phyloP scores from a whole-genome alignment of 1,139 yeast species.

The Pichia kudriavzevii region DNA sequence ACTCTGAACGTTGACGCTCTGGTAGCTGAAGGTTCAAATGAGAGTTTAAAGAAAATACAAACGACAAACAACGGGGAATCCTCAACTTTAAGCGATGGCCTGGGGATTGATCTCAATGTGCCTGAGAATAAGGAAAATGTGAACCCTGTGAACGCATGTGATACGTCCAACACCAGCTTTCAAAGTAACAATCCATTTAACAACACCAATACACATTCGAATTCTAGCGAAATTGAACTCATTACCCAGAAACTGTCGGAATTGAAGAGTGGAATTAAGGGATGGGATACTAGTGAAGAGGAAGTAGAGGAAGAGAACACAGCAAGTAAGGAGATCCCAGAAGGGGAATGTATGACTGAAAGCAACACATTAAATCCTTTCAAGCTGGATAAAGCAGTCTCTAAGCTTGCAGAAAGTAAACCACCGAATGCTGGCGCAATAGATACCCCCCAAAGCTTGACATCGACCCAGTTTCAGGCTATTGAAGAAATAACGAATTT shows the following conservation, averaged over 20 bases:
- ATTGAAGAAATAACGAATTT: slow-evolving; percentile 8
- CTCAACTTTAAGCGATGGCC: no score
- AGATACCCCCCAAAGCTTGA: not conserved
- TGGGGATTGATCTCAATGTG: not conserved
- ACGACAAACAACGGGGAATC: no score
- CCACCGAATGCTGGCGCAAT: slow-evolving; percentile 1
- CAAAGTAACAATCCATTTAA: not conserved
- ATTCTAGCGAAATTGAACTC: not conserved
- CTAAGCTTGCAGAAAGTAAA: not conserved
- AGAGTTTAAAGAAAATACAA: no score
- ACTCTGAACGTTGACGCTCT: slow-evolving; percentile 52
- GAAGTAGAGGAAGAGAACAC: slow-evolving; percentile 2
- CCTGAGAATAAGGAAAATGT: not conserved
- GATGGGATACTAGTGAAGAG: slow-evolving; percentile 14
- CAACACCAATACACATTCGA: not conserved
- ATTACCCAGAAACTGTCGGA: slow-evolving; percentile 4
- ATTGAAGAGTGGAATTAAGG: slow-evolving; percentile 5
- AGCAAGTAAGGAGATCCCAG: not conserved
- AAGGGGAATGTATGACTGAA: not conserved
- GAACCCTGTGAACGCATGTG: not conserved
- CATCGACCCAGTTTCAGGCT: slow-evolving; percentile 3
- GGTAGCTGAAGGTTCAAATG: slow-evolving; percentile 13
- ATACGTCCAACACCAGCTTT: not conserved
- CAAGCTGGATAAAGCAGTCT: not conserved
- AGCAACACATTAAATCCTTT: no score